Conservation (phyloP, 352 stramenopile species). For the Pythium brassicae region DNA sequence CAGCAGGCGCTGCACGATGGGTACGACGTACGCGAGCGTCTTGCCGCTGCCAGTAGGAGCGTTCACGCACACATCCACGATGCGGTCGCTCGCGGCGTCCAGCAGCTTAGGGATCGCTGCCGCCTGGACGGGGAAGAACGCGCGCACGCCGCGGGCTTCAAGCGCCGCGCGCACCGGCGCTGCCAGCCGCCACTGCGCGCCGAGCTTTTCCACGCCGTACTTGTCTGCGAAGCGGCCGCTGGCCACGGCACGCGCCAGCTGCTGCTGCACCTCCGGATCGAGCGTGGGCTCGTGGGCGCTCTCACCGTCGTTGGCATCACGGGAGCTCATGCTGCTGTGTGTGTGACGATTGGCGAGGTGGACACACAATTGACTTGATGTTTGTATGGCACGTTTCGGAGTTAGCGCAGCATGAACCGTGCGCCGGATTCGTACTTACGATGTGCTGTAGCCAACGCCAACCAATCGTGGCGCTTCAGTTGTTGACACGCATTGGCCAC, state of each 20-base stretch:
- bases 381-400: too few species aligned
- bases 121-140: constrained; percentile 95
- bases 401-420: too few species aligned
- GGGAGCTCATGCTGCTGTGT: neutral
- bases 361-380: neutral
- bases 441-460: too few species aligned
- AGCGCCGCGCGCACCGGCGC: constrained; percentile 42
- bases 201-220: constrained; percentile 62
- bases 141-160: constrained; percentile 43
- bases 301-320: constrained; percentile 6
- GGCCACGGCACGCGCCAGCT: constrained; percentile 13
- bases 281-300: constrained; percentile 2
- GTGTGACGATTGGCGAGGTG: too few species aligned
- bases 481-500: constrained; percentile 1
- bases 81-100: constrained; percentile 66
- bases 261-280: constrained; percentile 4
- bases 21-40: constrained; percentile 96
- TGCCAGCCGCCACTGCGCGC: constrained; percentile 42
- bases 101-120: constrained; percentile 93
- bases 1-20: constrained; percentile 91
- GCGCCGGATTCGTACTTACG: too few species aligned
- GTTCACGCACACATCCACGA: constrained; percentile 95
- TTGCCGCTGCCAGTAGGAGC: constrained; percentile 97
- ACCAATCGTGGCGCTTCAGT: neutral
- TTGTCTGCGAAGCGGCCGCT: constrained; percentile 52